phyloP scores from a whole-genome alignment of 1,284 basidiomycete species.

The Naganishia liquefaciens region DNA sequence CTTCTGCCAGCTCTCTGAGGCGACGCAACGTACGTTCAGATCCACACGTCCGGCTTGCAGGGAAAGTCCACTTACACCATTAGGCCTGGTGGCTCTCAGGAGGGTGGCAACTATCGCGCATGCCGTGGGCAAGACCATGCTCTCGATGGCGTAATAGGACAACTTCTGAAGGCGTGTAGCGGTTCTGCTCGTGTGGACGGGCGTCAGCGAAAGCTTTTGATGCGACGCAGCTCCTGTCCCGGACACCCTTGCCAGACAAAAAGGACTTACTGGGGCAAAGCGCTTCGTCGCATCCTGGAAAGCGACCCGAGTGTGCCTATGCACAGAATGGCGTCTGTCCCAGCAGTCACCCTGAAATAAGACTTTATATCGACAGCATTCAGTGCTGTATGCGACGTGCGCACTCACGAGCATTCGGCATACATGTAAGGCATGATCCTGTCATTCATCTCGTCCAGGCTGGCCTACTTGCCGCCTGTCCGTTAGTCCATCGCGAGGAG shows the following conservation, averaged over 20 bases:
- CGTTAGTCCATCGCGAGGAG: too few relatives aligned
- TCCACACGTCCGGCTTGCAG: too few relatives aligned
- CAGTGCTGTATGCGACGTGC: neutral
- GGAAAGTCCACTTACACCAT: neutral
- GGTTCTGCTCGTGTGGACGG: neutral
- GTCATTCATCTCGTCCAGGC: constrained; percentile 3
- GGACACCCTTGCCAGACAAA: neutral
- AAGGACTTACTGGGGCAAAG: constrained; percentile 11
- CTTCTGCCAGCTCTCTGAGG: constrained; percentile 8
- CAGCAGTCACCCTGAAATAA: constrained; percentile 11
- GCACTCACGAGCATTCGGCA: constrained; percentile 14
- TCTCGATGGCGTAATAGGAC: constrained; percentile 18
- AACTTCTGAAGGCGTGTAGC: constrained; percentile 1
- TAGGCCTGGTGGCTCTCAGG: constrained; percentile 2
- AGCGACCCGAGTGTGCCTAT: constrained; percentile 8
- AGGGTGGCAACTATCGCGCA: constrained; percentile 8
- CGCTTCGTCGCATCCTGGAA: constrained; percentile 8
- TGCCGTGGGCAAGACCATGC: constrained; percentile 13
- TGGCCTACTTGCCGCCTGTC: constrained; percentile 11
- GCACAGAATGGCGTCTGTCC: constrained; percentile 18
- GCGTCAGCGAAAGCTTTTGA: too few relatives aligned
- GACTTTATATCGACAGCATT: too few relatives aligned
- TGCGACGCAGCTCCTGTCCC: too few relatives aligned
- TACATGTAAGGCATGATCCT: constrained; percentile 10
- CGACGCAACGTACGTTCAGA: too few relatives aligned